These are phyloP conservation scores for Ganoderma lucidum DNA, from an alignment of 1,284 basidiomycete species.

Conservation along the genomic window DNA sequence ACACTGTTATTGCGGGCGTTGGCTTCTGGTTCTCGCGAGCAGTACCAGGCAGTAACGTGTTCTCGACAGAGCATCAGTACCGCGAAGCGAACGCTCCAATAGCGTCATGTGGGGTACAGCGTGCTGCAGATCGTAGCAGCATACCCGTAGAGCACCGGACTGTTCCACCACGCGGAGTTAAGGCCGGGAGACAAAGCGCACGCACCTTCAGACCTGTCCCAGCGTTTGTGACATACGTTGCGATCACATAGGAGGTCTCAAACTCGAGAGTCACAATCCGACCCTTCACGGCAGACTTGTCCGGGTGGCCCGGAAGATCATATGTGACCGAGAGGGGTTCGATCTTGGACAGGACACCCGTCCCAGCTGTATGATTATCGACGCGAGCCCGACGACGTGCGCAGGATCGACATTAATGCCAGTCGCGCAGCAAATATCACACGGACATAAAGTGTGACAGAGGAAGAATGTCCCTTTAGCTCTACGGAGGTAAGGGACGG, in stretches of 20 bases:
- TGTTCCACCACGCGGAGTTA: not conserved
- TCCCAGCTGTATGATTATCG: conserved; percentile 64
- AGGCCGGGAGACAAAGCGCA: not conserved
- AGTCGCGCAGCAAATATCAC: not conserved
- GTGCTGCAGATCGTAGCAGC: not conserved
- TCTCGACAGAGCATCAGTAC: not conserved
- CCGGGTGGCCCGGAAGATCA: conserved; percentile 77
- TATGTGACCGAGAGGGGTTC: conserved; percentile 74
- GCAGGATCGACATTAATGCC: not conserved
- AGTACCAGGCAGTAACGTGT: not conserved
- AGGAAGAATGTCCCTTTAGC: not conserved
- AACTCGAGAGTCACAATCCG: conserved; percentile 87
- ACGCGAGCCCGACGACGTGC: not conserved
- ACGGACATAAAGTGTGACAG: not conserved
- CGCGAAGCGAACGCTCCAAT: not conserved
- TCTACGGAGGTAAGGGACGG: not conserved
- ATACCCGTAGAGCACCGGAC: not conserved
- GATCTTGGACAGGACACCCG: conserved; percentile 82
- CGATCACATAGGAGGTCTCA: conserved; percentile 73
- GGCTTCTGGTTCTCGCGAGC: not conserved
- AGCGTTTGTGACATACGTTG: conserved; percentile 91
- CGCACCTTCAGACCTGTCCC: conserved; percentile 80
- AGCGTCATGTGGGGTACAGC: not conserved
- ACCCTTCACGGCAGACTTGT: conserved; percentile 69
- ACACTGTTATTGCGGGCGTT: not conserved